These are phyloP conservation scores for Schwanniomyces vanrijiae DNA, from an alignment of 805 yeast species.

Conservation along the genomic window DNA sequence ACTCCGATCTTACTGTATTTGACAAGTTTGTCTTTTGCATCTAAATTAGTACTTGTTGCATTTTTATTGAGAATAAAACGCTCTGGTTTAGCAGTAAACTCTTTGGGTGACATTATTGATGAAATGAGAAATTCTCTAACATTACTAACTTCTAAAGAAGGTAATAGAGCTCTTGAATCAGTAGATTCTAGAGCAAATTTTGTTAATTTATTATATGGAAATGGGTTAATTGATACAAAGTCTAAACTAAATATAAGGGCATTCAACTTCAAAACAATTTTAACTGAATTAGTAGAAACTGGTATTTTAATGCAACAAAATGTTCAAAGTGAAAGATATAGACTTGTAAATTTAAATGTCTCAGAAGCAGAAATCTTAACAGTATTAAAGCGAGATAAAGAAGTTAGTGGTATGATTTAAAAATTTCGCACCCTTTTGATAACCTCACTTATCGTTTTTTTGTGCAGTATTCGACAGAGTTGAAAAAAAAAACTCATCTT, in stretches of 20 bases:
- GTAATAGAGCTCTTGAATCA: conserved; percentile 15
- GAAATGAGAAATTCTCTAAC: conserved; percentile 60
- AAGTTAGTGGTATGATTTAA: conserved; percentile 7
- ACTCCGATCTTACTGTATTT: conserved; percentile 70
- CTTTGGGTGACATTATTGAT: conserved; percentile 75
- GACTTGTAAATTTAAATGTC: conserved; percentile 62
- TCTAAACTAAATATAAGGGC: conserved; percentile 43
- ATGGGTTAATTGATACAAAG: conserved; percentile 18
- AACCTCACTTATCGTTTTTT: background rate
- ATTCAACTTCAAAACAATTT: conserved; percentile 56
- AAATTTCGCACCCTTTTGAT: background rate
- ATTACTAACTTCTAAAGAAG: conserved; percentile 34
- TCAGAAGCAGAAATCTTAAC: conserved; percentile 68
- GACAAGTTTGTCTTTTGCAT: conserved; percentile 58
- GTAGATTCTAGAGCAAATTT: conserved; percentile 13
- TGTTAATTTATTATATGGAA: conserved; percentile 26
- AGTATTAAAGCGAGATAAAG: conserved; percentile 57
- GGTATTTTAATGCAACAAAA: conserved; percentile 75
- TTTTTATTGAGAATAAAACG: conserved; percentile 63
- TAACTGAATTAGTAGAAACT: conserved; percentile 72
- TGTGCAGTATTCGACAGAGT: background rate
- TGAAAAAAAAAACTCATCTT: background rate
- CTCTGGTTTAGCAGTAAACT: conserved; percentile 67
- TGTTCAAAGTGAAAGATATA: conserved; percentile 64
- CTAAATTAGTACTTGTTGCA: conserved; percentile 73